Conservation (phyloP, 2,329 filamentous ascomycete species). For the Colletotrichum euphorbiae region DNA sequence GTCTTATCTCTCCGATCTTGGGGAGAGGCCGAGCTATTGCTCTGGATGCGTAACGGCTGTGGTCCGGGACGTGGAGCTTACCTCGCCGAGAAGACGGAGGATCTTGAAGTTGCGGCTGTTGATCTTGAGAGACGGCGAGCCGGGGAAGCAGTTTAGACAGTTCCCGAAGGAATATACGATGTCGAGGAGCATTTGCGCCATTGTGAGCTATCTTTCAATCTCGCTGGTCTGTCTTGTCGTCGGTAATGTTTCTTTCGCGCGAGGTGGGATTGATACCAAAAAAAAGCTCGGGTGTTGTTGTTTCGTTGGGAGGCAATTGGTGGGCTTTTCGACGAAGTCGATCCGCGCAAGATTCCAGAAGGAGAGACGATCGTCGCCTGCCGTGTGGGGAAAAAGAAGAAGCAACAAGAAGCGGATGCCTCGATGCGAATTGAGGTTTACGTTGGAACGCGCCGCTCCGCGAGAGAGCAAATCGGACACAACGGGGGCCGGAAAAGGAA, state of each 20-base stretch:
- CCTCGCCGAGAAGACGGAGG: slow-evolving; percentile 90
- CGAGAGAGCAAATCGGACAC: not conserved
- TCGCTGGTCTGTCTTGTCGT: not conserved
- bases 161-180: slow-evolving; percentile 91
- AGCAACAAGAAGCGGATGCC: slow-evolving; percentile 4
- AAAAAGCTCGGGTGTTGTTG: too few species aligned
- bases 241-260: not conserved
- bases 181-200: slow-evolving; percentile 89
- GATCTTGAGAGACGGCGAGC: slow-evolving; percentile 93
- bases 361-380: not conserved
- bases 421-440: slow-evolving; percentile 17
- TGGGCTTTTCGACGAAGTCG: too few species aligned
- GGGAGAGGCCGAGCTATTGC: too few species aligned
- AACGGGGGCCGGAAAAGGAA: not conserved
- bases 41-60: too few species aligned
- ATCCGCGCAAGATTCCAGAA: too few species aligned
- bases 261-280: not conserved
- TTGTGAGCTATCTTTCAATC: slow-evolving; percentile 50
- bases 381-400: not conserved
- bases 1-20: too few species aligned
- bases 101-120: slow-evolving; percentile 97
- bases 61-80: slow-evolving; percentile 52
- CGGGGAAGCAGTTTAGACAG: slow-evolving; percentile 96
- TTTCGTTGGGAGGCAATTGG: too few species aligned
- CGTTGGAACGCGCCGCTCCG: slow-evolving; percentile 9